Evolutionary conservation across 306 rosid species (phyloP).

Genomic region (Purshia tridentata): DNA sequence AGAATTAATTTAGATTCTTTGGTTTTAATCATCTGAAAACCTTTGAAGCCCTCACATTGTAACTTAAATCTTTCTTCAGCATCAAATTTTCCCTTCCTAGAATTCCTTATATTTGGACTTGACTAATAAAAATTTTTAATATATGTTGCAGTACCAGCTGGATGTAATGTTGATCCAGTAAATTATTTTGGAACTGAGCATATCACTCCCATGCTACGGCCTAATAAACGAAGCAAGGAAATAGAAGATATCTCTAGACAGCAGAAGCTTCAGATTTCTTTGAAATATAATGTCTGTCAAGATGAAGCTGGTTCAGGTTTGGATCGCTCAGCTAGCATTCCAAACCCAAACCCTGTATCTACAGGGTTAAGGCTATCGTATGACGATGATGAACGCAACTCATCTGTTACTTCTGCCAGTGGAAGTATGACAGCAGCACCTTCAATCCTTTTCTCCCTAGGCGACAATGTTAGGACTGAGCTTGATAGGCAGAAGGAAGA

Average conservation of each 20-base stretch:
- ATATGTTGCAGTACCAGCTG: conserved; percentile 63
- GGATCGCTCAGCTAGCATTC: conserved; percentile 60
- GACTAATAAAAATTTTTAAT: conserved; percentile 16
- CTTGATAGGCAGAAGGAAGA: conserved; percentile 86
- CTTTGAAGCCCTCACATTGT: not conserved
- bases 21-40: not conserved
- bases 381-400: conserved; percentile 90
- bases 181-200: conserved; percentile 75
- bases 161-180: conserved; percentile 72
- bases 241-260: conserved; percentile 68
- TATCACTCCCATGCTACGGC: conserved; percentile 53
- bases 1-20: not conserved
- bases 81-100: conserved; percentile 1
- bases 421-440: conserved; percentile 77
- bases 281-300: conserved; percentile 61
- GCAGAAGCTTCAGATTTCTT: conserved; percentile 82
- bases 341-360: conserved; percentile 76
- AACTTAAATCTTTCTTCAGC: not conserved
- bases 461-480: conserved; percentile 68
- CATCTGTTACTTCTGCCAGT: conserved; percentile 88
- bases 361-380: conserved; percentile 87
- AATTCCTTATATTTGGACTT: conserved; percentile 2
- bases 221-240: conserved; percentile 63
- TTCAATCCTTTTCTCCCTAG: conserved; percentile 58
- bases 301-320: conserved; percentile 47